Percentiles rank a stretch among this genome's conserved stretches.
Conservation (phyloP, 2,329 filamentous ascomycete species). For the Colletotrichum endophyticum region DNA sequence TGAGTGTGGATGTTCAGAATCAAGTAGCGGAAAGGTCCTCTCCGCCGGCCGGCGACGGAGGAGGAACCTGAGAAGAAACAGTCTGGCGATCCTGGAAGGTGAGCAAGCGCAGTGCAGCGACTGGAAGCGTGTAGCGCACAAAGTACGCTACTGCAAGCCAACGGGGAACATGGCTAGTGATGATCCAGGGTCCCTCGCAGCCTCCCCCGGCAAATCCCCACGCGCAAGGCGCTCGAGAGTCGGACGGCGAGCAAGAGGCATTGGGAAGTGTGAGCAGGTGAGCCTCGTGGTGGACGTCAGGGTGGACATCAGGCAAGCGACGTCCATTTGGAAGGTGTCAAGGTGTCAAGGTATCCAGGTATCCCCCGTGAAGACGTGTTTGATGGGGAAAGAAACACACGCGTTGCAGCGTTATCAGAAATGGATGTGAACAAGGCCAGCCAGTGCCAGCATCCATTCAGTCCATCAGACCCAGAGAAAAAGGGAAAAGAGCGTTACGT, state of each 20-base stretch:
- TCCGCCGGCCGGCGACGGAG: conserved; percentile 1
- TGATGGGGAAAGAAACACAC: neutral
- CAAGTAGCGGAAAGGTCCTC: conserved; percentile 6
- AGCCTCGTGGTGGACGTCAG: neutral
- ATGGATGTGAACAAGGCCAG: neutral
- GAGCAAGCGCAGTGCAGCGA: neutral
- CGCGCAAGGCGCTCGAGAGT: neutral
- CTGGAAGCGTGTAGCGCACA: neutral
- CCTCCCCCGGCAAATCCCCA: neutral
- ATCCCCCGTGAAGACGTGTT: neutral
- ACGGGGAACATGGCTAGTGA: neutral
- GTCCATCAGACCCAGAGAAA: neutral
- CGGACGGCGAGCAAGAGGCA: neutral
- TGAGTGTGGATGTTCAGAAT: neutral
- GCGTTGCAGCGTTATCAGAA: neutral
- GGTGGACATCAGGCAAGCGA: neutral
- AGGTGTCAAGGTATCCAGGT: neutral
- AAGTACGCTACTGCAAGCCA: neutral
- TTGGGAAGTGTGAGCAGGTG: neutral
- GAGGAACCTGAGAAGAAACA: neutral
- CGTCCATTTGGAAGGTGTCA: neutral
- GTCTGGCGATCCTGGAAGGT: neutral
- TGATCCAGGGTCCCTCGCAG: neutral
- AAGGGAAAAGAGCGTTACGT: conserved; percentile 8
- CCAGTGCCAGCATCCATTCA: neutral